Base-by-base conservation (phyloP, 2,329 filamentous ascomycete genomes). In the Penicillium vulpinum region DNA sequence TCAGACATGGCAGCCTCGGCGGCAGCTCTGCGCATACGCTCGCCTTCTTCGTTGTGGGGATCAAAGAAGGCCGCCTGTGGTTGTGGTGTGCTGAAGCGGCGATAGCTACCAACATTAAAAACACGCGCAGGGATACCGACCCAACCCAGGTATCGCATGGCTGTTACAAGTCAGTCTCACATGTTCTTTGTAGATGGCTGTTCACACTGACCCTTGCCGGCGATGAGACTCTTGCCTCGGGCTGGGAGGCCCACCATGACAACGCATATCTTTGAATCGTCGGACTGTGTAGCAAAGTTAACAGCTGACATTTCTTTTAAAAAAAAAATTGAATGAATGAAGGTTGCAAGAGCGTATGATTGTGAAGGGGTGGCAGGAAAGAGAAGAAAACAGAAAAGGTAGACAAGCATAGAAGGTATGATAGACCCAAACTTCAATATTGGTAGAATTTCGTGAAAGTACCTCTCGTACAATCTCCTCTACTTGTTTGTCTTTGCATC, bases 241-340 rank as follows among this genome's bases (percentile, higher is more conserved):
- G 94, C 94, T 54, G 94, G 94, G 73, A 99, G 83, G 65, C 94
- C 94, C 59, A 99, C 94, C 94, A 99, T 97, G 69, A 99, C 92
- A 63, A 99, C 92, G 76, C 93, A 97, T 80, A 99, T 95, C 75
- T 90, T 91, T 59, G 91, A 93, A 77, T 97, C 92, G 81, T 97
- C 93, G 68, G 90, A 90, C 90, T 96, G 89, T 63, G 92, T 84
- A 70, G 88, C 89, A 68, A 85, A 79, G 50, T 57, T 55, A 59
- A 48, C 38, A n/a, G 31, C 22, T 29, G 24, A 22, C 54, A 55
- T 64, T 11, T 35, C 53, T 15, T 21, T 7, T 26, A 8, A 3
- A 35, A 33, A n/a, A 38, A 13, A 9, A 24, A n/a, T n/a, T n/a
- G n/a, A n/a, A n/a, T n/a, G n/a, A n/a, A 21, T 26, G 11, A 13